Conservation (phyloP, 257 asterid genomes). For the Linaria vulgaris region DNA sequence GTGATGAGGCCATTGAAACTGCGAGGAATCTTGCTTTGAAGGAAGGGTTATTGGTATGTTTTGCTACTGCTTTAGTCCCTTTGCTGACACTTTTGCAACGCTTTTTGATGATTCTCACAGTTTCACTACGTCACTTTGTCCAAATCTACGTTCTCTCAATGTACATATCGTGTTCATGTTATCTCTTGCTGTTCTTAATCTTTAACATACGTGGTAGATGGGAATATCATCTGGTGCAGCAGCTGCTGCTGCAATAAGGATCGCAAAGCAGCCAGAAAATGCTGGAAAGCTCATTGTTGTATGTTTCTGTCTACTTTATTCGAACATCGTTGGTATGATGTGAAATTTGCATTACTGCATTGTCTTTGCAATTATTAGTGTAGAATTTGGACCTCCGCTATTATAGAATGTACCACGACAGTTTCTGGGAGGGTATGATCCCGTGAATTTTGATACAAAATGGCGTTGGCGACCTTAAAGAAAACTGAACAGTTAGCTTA, state of each 20-base stretch:
- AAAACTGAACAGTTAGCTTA: no score
- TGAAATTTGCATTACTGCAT: no score
- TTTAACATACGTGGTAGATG: slow-evolving; percentile 26
- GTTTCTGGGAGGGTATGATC: no score
- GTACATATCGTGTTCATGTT: not conserved
- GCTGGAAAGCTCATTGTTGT: slow-evolving; percentile 59
- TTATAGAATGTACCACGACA: no score
- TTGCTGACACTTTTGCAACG: not conserved
- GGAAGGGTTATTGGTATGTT: slow-evolving; percentile 51
- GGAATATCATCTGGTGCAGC: slow-evolving; percentile 70
- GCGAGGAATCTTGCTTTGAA: slow-evolving; percentile 50
- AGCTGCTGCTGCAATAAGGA: slow-evolving; percentile 53
- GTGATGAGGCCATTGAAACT: slow-evolving; percentile 56
- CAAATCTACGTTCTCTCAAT: not conserved
- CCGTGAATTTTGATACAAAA: no score
- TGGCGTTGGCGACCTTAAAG: no score
- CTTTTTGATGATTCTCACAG: not conserved
- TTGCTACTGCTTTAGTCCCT: not conserved
- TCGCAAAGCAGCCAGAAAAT: slow-evolving; percentile 50
- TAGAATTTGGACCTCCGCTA: no score
- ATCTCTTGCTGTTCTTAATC: not conserved
- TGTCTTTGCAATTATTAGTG: no score
- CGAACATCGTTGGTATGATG: not conserved
- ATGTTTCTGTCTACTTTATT: slow-evolving; percentile 20
- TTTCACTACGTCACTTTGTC: not conserved